Evolutionary conservation across 1,284 basidiomycete genomes (phyloP).

Genomic region (Pseudozyma hubeiensis): DNA sequence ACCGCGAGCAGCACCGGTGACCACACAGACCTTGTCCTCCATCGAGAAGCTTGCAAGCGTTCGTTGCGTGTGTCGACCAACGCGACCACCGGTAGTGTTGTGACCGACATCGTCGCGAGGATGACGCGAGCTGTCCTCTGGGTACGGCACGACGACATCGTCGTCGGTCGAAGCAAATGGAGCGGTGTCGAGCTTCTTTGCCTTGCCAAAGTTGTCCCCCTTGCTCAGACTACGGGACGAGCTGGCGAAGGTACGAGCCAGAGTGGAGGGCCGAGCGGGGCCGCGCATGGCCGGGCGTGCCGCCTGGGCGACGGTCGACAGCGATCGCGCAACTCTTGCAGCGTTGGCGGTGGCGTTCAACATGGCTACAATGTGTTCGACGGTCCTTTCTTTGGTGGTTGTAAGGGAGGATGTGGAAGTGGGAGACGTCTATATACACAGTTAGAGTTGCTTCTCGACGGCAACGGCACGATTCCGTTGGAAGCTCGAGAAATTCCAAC

Average conservation of each 20-base stretch:
- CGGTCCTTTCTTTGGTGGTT: conserved; percentile 3
- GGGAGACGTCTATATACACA: too few relatives aligned
- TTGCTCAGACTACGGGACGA: conserved; percentile 33
- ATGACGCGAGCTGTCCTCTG: conserved; percentile 42
- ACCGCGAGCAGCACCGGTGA: conserved; percentile 93
- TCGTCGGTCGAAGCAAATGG: conserved; percentile 43
- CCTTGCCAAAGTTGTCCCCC: conserved; percentile 30
- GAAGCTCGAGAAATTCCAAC: conserved; percentile 10
- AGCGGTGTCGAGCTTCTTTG: conserved; percentile 20
- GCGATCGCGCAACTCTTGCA: conserved; percentile 23
- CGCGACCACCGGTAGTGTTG: conserved; percentile 55
- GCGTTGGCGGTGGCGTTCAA: conserved; percentile 20
- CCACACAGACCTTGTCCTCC: conserved; percentile 80
- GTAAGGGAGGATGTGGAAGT: not conserved
- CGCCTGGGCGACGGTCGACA: conserved; percentile 17
- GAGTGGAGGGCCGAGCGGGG: conserved; percentile 14
- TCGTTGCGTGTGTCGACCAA: conserved; percentile 52
- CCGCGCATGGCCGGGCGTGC: conserved; percentile 7
- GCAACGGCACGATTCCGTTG: conserved; percentile 12
- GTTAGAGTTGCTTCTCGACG: not conserved
- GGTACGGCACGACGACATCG: conserved; percentile 41
- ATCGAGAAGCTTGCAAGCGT: conserved; percentile 62
- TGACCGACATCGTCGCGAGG: conserved; percentile 57
- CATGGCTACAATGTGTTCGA: conserved; percentile 4
- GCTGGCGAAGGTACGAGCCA: conserved; percentile 26